Evolutionary conservation across 1,284 basidiomycete species (phyloP), one percentile per base, ranked within the genome.

Genomic region (Pseudozyma pruni): DNA sequence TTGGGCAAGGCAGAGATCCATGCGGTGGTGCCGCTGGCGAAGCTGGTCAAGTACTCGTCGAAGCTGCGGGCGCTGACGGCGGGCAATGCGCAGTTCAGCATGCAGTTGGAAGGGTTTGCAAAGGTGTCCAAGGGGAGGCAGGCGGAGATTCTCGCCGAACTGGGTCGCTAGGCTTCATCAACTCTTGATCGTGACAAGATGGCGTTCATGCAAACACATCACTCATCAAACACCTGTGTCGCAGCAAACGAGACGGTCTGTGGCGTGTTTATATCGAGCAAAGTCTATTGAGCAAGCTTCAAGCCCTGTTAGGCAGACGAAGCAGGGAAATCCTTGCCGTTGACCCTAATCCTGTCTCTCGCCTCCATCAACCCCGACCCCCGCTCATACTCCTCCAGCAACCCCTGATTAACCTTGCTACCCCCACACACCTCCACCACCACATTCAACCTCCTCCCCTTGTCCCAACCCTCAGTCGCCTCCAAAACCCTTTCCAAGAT

Each of bases 1-100:
- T 72, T 75, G 4, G 62, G 55, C 8, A 61, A 62, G 37, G 76
- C 74, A 9, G 66, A 61, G 32, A 73, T 81, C 17, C 55, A 67
- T 7, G 80, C 90, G 3, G 74, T 89, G 23, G 91, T 90, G 9
- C 92, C 92, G 4, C 85, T 94, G 22, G 90, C 89, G 67, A 87
- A 86, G 72, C 89, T 93, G 86, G 85, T 94, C 23, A 89, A 92
- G 78, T 94, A 91, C 77, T 90, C 90, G 19, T 89, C 85, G 47
- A 86, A 91, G 23, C 81, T 94, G 46, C 88, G 92, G 16, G 89
- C 92, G 0, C 82, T 94, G 20, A 90, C 91, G 0, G 92, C 90
- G 39, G 92, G 92, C 2, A 88, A 91, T 76, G 92, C 91, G 6
- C 83, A 86, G 19, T 93, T 92, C 74, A 90, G 91, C 76, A 91